Evolutionary conservation across 2,329 filamentous ascomycete genomes (phyloP), one percentile per base, ranked within the genome.

Genomic region (Arthrobotrys sphaeroides): DNA sequence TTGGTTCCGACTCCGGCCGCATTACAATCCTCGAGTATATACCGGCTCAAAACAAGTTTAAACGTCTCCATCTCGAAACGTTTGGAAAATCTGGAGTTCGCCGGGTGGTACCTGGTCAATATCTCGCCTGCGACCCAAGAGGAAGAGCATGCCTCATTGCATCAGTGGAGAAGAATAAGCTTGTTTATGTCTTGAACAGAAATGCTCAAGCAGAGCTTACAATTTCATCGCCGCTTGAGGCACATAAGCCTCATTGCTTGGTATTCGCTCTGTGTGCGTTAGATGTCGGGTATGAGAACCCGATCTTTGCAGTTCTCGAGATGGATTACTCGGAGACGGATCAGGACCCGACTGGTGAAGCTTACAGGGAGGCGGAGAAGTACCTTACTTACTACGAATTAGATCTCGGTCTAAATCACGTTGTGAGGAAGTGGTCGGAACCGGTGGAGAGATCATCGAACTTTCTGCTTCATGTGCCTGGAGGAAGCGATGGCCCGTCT

Each of bases 111-210:
- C 95, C 96, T 1, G 95, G 96, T 75, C 93, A 99, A 83, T 99
- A 97, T 81, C 88, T 99, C 26, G 95, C 94, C 5, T 92, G 93
- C 61, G 95, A 99, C 81, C 95, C 95, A 26, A 97, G 97, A 83
- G 95, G 95, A 67, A 89, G 95, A 84, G 96, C 96, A 66, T 97
- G 94, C 81, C 87, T 99, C 81, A 92, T 98, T 77, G 93, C 95
- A 7, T 94, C 94, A 3, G 87, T 94, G 66, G 96, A 99, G 84
- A 99, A 99, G 87, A 99, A 98, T 85, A 99, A 99, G 85, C 90
- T 99, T 68, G 95, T 99, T 79, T 99, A 99, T 84, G 94, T 99
- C 80, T 87, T 99, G 79, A 98, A 98, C 83, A 90, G 96, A 78
- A 96, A 97, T 84, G 88, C 93, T 2, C 93, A 98, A 83, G 94